Evolutionary conservation across 2,329 filamentous ascomycete genomes (phyloP), one percentile per base, ranked within the genome.

Genomic region (Diplodia seriata): DNA sequence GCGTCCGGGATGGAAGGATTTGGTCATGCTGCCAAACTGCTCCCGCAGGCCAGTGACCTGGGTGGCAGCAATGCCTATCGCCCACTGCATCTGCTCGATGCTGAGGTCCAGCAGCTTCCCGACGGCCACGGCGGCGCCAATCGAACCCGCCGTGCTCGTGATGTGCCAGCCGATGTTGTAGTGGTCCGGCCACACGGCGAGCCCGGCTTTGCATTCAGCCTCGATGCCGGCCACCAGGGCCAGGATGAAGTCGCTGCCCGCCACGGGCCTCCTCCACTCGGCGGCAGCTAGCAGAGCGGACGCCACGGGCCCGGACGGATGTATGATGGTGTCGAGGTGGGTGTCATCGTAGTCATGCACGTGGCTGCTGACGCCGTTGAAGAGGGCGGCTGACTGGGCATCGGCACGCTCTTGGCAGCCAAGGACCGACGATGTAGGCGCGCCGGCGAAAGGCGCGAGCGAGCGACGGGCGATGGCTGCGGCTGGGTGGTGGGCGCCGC

Each of bases 161-260:
- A 86, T 86, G 72, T 86, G 84, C 84, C 85, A 87, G 18, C 85
- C 85, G 4, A 84, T 76, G 73, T 85, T 82, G 72, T 87, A 87
- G 73, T 86, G 85, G 51, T 82, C 77, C 0, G 85, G 85, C 77
- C 80, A 86, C 14, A 87, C 84, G 0, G 82, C 79, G 29, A 85
- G 72, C 0, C 85, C 85, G 4, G 85, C 72, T 73, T 86, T 85
- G 70, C 84, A 85, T 70, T 84, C 81, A 0, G 81, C 79, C 74
- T 87, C 85, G 51, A 86, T 81, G 12, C 85, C 85, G 0, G 81
- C 82, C 1, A 84, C 78, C 15, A 87, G 78, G 0, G 85, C 85
- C 1, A 80, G 79, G n/a, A 87, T 72, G 67, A 87, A 82, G 2
- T 85, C 81, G 11, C 76, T 66, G 0, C 85, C 84, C 0, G 78